These are phyloP conservation scores for Geotrichum australiense DNA, from an alignment of 1,139 yeast species.

Conservation along the genomic window DNA sequence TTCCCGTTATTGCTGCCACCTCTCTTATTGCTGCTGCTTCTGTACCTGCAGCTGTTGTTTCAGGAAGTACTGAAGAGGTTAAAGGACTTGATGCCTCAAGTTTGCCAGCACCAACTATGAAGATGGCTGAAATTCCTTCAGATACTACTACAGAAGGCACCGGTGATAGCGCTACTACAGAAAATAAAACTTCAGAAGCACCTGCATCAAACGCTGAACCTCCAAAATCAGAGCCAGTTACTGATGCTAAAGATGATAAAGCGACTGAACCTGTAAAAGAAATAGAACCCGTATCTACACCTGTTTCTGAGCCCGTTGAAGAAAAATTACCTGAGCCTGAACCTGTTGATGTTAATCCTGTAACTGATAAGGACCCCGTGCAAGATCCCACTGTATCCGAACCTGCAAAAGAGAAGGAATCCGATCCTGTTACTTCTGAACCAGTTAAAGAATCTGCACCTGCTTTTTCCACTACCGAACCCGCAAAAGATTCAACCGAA, in stretches of 20 bases:
- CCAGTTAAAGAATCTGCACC: conserved; percentile 2
- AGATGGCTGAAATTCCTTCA: too few species aligned
- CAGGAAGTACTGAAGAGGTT: too few species aligned
- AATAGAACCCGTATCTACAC: not conserved
- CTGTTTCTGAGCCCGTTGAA: conserved; percentile 1
- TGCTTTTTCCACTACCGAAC: conserved; percentile 2
- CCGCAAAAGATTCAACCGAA: too few species aligned
- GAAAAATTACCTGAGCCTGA: conserved; percentile 8
- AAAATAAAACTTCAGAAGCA: too few species aligned
- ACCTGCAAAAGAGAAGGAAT: conserved; percentile 2
- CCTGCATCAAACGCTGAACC: too few species aligned
- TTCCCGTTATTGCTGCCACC: not conserved
- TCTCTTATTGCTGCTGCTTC: not conserved
- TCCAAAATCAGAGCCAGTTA: too few species aligned
- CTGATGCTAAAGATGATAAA: not conserved
- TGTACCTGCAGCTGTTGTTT: not conserved
- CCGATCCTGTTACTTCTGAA: conserved; percentile 1
- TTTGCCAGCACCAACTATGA: too few species aligned
- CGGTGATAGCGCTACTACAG: too few species aligned
- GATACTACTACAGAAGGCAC: too few species aligned
- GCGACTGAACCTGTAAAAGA: conserved; percentile 1
- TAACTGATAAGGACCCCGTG: not conserved
- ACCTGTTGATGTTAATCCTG: conserved; percentile 5
- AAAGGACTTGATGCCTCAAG: too few species aligned
- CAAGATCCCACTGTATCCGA: conserved; percentile 1